Conservation (phyloP, 2,329 filamentous ascomycete genomes). For the Graphilbum sp. region DNA sequence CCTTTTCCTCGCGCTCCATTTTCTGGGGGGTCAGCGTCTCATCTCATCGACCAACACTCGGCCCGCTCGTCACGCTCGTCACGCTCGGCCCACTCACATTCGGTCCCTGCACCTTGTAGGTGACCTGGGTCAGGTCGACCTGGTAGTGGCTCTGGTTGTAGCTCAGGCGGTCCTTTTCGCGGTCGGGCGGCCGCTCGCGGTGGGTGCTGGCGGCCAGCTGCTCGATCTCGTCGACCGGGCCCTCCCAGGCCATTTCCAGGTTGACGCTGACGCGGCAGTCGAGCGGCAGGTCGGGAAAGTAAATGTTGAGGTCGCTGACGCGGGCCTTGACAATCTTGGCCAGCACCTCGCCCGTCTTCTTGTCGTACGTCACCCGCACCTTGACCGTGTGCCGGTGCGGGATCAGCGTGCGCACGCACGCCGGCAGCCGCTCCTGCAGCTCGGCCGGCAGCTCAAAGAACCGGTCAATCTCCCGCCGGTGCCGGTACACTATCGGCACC, state of each 20-base stretch:
- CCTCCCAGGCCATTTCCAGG: conserved; percentile 77
- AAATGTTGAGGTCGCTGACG: conserved; percentile 76
- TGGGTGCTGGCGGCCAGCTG: conserved; percentile 18
- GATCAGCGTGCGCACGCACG: conserved; percentile 44
- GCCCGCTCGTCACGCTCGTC: no score
- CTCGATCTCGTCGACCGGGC: conserved; percentile 42
- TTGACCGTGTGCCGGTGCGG: conserved; percentile 39
- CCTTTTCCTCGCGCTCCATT: conserved; percentile 34
- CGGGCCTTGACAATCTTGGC: conserved; percentile 83
- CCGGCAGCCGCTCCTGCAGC: conserved; percentile 43
- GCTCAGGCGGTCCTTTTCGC: conserved; percentile 79
- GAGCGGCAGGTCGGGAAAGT: conserved; percentile 59
- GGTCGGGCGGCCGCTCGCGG: conserved; percentile 33
- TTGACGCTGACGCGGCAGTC: conserved; percentile 93
- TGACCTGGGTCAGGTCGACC: conserved; percentile 86
- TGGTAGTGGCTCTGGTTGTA: conserved; percentile 81
- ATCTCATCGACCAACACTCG: no score
- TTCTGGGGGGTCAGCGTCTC: conserved; percentile 15
- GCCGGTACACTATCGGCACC: conserved; percentile 59
- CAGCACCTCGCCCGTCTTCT: conserved; percentile 48
- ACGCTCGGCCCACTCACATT: conserved; percentile 4
- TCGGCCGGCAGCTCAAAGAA: conserved; percentile 61
- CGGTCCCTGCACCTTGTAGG: conserved; percentile 18
- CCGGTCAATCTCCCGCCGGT: conserved; percentile 71
- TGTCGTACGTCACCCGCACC: conserved; percentile 62